Conservation (phyloP, 805 yeast genomes). For the Phaffomyces opuntiae region DNA sequence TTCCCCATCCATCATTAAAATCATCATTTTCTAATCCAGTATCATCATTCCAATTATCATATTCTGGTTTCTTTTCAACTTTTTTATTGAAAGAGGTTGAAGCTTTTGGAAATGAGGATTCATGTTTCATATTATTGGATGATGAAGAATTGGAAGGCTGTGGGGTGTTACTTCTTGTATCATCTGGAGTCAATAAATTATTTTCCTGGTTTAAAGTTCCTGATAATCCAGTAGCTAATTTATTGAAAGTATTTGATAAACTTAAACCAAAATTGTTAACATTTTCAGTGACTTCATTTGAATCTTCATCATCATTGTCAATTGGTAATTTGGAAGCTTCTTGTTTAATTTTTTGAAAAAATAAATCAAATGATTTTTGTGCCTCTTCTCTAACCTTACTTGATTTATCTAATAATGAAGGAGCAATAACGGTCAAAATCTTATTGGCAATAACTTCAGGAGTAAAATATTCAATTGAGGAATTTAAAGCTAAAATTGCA, state of each 20-base stretch:
- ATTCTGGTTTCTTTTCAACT: background rate
- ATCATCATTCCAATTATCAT: conserved; percentile 9
- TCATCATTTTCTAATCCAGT: conserved; percentile 11
- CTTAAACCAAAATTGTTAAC: conserved; percentile 21
- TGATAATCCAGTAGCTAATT: conserved; percentile 18
- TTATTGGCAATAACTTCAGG: conserved; percentile 74
- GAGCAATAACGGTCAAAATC: conserved; percentile 77
- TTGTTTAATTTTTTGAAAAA: conserved; percentile 45
- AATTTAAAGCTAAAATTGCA: conserved; percentile 67
- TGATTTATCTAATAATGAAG: conserved; percentile 72
- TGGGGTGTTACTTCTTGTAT: conserved; percentile 17
- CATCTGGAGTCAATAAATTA: conserved; percentile 10
- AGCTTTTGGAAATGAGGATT: background rate
- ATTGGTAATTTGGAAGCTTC: conserved; percentile 35
- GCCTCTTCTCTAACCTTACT: conserved; percentile 68
- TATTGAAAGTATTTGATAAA: conserved; percentile 15
- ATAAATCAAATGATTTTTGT: conserved; percentile 53
- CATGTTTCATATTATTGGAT: background rate
- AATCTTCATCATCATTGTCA: conserved; percentile 20
- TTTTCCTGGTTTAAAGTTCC: conserved; percentile 16
- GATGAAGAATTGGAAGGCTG: conserved; percentile 8
- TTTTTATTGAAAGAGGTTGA: no score
- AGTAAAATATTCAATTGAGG: conserved; percentile 56
- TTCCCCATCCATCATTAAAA: conserved; percentile 17
- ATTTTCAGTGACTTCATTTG: conserved; percentile 19